Conservation (phyloP, 2,329 filamentous ascomycete species). For the Xylaria sp. region DNA sequence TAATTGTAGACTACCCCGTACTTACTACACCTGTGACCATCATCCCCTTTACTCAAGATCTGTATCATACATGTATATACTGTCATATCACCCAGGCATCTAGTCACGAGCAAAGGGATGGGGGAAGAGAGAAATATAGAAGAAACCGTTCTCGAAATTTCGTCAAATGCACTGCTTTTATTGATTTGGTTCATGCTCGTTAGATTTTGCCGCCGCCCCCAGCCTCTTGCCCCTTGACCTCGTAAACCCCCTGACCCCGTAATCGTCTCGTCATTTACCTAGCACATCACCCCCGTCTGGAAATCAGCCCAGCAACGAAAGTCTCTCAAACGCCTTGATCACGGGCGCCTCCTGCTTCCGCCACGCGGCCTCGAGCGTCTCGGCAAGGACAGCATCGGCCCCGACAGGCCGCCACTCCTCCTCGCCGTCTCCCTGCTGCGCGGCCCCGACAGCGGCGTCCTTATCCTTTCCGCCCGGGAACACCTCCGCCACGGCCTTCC, state of each 20-base stretch:
- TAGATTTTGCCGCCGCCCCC: background rate
- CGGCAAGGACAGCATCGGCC: conserved; percentile 58
- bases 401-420: conserved; percentile 49
- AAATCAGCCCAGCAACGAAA: conserved; percentile 55
- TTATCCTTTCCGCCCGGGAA: conserved; percentile 53
- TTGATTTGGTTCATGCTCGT: background rate
- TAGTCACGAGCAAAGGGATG: background rate
- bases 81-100: conserved; percentile 6
- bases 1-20: conserved; percentile 26
- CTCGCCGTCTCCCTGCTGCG: conserved; percentile 22
- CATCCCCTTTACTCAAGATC: conserved; percentile 20
- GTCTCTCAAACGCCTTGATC: conserved; percentile 54
- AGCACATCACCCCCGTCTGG: too few relatives aligned
- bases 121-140: conserved; percentile 1
- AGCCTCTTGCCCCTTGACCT: background rate
- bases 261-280: background rate
- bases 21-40: background rate
- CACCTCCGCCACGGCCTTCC: conserved; percentile 70
- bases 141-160: conserved; percentile 1
- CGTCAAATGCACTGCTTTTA: conserved; percentile 18
- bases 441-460: conserved; percentile 26
- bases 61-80: conserved; percentile 41
- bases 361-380: conserved; percentile 54
- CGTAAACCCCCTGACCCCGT: background rate
- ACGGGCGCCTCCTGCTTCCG: conserved; percentile 55